Evolutionary conservation across 2,329 filamentous ascomycete genomes (phyloP).

Genomic region (Penicillium digitatum): DNA sequence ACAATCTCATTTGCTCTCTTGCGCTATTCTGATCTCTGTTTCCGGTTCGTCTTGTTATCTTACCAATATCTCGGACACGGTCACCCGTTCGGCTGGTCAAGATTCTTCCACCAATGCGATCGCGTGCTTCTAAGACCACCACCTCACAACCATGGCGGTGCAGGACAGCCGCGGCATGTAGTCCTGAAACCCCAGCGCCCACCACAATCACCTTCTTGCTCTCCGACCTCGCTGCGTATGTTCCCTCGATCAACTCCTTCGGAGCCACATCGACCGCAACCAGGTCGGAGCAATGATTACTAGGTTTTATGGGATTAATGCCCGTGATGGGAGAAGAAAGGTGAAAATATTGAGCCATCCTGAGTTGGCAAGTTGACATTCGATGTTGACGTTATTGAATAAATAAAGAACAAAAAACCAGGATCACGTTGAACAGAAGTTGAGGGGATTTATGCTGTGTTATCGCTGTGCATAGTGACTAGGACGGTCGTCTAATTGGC

Average conservation of each 20-base stretch:
- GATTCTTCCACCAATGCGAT: conserved; percentile 39
- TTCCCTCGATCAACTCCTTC: conserved; percentile 20
- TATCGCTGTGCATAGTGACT: not conserved
- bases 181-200: conserved; percentile 36
- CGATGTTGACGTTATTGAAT: not conserved
- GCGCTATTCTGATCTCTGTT: not conserved
- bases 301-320: conserved; percentile 22
- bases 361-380: conserved; percentile 32
- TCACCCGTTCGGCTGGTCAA: conserved; percentile 37
- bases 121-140: conserved; percentile 34
- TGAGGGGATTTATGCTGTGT: not conserved
- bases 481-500: not conserved
- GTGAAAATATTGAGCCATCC: conserved; percentile 30
- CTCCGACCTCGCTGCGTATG: conserved; percentile 20
- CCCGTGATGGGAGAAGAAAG: conserved; percentile 14
- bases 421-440: not conserved
- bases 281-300: conserved; percentile 26
- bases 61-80: conserved; percentile 40
- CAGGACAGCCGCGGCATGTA: conserved; percentile 36
- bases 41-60: conserved; percentile 11
- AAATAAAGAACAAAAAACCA: not conserved
- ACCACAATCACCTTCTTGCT: conserved; percentile 31
- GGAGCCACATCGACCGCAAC: conserved; percentile 19
- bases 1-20: not conserved
- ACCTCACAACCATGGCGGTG: conserved; percentile 35